Evolutionary conservation across 495 filamentous ascomycete species (phyloP), one percentile per base, ranked within the genome.

Genomic region (Hypoxylon crocopeplum): DNA sequence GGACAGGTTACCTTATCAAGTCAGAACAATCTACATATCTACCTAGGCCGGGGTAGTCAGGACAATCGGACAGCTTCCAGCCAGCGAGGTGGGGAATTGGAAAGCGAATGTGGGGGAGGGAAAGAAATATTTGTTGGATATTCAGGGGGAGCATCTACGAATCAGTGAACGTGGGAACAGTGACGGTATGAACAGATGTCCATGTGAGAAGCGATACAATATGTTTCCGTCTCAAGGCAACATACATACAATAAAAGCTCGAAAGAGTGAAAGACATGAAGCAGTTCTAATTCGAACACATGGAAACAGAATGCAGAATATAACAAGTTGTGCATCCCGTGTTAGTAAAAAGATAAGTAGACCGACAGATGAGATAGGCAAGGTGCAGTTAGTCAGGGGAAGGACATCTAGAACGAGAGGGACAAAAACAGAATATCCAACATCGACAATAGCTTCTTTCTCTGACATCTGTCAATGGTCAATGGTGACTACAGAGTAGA

Each of bases 31-130:
- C n/a, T n/a, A n/a, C n/a, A n/a, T n/a, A n/a, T n/a, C n/a, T n/a
- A n/a, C n/a, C n/a, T n/a, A n/a, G n/a, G n/a, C n/a, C n/a, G n/a
- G n/a, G n/a, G n/a, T n/a, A n/a, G 34, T 17, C 25, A 59, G 48
- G 37, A 47, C 60, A 64, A 59, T 58, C 54, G 54, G 54, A 55
- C 60, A 49, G 48, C 54, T 64, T 64, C 54, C 54, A 54, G 60
- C 30, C 37, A 40, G 40, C n/a, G 16, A 2, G 19, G 36, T 52
- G 54, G 46, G 59, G 53, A 42, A 13, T 30, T 2, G 1, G 25
- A 34, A 10, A 5, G 3, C 27, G 48, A 32, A 48, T 56, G 59
- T 50, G 46, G 59, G 46, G 59, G 24, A 56, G 36, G n/a, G 32
- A 15, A 33, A 49, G 16, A 15, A 27, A 25, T 39, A 27, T 3